These are phyloP conservation scores for Phytophthora niederhauseri DNA, from an alignment of 352 stramenopile species.

Conservation along the genomic window DNA sequence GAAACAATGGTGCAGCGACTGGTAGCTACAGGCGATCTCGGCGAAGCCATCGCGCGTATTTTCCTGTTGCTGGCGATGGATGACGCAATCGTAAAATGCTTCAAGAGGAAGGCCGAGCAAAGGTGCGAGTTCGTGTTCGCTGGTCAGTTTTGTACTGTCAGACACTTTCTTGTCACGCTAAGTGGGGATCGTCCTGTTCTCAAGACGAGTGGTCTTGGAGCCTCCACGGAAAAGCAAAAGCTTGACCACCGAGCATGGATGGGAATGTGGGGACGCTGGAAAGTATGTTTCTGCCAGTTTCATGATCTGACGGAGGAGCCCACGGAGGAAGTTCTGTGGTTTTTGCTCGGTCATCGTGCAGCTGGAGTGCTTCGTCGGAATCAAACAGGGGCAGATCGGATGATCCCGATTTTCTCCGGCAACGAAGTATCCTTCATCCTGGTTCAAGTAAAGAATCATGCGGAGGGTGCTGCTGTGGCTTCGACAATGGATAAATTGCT, in stretches of 20 bases:
- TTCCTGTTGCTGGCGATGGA: too few relatives aligned
- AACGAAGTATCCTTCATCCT: neutral
- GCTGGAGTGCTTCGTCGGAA: neutral
- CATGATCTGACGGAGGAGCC: neutral
- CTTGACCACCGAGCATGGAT: neutral
- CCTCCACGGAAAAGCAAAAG: neutral
- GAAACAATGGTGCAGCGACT: too few relatives aligned
- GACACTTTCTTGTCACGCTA: neutral
- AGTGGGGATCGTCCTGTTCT: neutral
- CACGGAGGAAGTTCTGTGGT: neutral
- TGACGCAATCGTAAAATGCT: too few relatives aligned
- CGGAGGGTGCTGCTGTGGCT: neutral
- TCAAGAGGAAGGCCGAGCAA: too few relatives aligned
- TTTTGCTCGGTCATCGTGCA: neutral
- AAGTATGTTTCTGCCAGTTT: slow-evolving; percentile 1
- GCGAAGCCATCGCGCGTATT: too few relatives aligned
- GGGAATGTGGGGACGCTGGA: neutral
- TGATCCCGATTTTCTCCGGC: slow-evolving; percentile 3
- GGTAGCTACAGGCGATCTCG: too few relatives aligned
- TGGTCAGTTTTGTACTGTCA: neutral
- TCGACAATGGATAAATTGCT: neutral
- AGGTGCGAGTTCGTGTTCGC: neutral
- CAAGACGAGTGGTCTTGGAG: neutral
- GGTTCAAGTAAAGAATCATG: slow-evolving; percentile 2
- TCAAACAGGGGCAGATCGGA: neutral